phyloP scores from a whole-genome alignment of 176 grass and related monocot species.

The Ananas comosus region DNA sequence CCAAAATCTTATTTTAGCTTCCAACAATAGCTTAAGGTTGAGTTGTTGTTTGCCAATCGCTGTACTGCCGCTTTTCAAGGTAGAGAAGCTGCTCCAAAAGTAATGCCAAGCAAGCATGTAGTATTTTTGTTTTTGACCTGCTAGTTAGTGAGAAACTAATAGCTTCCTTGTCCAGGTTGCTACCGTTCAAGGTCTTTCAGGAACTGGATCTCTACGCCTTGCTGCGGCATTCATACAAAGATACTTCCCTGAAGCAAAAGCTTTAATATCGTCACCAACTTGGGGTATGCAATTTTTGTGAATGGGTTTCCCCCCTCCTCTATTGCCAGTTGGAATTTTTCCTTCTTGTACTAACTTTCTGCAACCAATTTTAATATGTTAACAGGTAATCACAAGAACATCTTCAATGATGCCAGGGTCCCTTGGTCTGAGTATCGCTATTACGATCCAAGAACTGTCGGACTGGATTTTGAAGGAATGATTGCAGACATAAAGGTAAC shows the following conservation, averaged over 20 bases:
- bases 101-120: no score
- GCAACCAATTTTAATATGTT: conserved; percentile 8
- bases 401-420: conserved; percentile 94
- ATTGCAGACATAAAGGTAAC: conserved; percentile 85
- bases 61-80: no score
- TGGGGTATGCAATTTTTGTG: conserved; percentile 58
- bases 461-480: conserved; percentile 97
- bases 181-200: conserved; percentile 85
- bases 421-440: conserved; percentile 98
- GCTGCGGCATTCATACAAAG: conserved; percentile 94
- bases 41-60: no score
- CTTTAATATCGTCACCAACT: conserved; percentile 85
- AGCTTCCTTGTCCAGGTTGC: conserved; percentile 48
- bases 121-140: not conserved
- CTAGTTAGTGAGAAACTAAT: conserved; percentile 8
- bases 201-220: conserved; percentile 81
- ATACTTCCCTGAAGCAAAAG: conserved; percentile 91
- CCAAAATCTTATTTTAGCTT: no score
- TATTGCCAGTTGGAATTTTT: not conserved
- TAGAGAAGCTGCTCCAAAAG: no score
- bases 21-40: no score
- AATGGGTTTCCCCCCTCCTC: not conserved
- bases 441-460: conserved; percentile 92
- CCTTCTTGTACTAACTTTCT: not conserved
- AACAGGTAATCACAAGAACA: conserved; percentile 98